These are phyloP conservation scores for Phoma sp. DNA, from an alignment of 2,329 filamentous ascomycete genomes.

Conservation along the genomic window DNA sequence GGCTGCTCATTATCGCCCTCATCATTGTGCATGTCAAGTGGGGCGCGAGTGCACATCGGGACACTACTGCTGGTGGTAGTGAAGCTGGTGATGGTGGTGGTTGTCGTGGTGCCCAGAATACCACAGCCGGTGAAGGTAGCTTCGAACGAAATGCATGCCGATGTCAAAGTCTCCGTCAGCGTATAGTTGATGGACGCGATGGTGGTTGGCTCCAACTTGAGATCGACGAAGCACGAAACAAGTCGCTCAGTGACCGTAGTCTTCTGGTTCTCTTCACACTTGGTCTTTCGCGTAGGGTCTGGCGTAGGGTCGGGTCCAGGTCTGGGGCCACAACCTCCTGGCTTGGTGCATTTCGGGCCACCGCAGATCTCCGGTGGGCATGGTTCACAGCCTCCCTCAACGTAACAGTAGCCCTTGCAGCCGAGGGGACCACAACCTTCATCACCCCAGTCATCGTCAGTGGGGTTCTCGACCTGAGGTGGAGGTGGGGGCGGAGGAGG, in stretches of 20 bases:
- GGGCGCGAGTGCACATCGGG: slow-evolving; percentile 27
- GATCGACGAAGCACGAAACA: slow-evolving; percentile 27
- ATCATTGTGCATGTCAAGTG: slow-evolving; percentile 37
- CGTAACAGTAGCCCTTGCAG: slow-evolving; percentile 27
- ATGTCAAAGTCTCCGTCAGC: slow-evolving; percentile 22
- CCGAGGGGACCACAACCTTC: slow-evolving; percentile 22
- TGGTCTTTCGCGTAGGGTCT: not conserved
- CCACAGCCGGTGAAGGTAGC: slow-evolving; percentile 28
- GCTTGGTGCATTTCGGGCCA: slow-evolving; percentile 17
- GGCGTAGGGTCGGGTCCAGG: slow-evolving; percentile 22
- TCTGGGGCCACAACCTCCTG: slow-evolving; percentile 27
- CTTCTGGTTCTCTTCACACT: slow-evolving; percentile 30
- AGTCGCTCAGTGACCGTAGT: slow-evolving; percentile 33
- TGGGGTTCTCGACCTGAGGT: too few relatives aligned
- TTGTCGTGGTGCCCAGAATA: slow-evolving; percentile 17
- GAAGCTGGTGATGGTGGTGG: slow-evolving; percentile 13
- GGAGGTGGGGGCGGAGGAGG: not conserved
- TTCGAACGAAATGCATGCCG: slow-evolving; percentile 26
- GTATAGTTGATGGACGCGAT: slow-evolving; percentile 13
- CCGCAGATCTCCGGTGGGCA: slow-evolving; percentile 31
- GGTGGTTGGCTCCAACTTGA: slow-evolving; percentile 15
- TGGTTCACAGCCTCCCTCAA: slow-evolving; percentile 17
- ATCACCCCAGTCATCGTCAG: slow-evolving; percentile 1
- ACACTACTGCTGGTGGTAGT: slow-evolving; percentile 15
- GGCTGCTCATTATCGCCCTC: slow-evolving; percentile 34